Base-by-base conservation (phyloP, 2,329 filamentous ascomycete species). In the Chalara sp. region DNA sequence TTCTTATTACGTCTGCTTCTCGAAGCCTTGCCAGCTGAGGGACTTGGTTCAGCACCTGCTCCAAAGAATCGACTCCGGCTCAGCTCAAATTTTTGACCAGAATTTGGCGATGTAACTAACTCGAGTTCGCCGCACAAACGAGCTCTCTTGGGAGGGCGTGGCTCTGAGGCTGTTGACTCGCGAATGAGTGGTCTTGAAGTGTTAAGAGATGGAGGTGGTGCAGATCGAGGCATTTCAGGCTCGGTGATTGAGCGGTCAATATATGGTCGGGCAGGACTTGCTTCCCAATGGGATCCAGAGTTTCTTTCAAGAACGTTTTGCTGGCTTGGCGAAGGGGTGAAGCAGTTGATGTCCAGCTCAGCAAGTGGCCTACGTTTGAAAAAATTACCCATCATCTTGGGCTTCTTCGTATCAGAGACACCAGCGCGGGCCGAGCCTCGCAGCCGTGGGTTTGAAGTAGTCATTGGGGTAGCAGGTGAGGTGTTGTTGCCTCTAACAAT, bases 301-400 rank as follows among this genome's bases (percentile, higher is more conserved):
- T 83, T 76, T 41, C 75, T 70, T 53, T 78, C 70, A 29, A 86
- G 66, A 8, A 83, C 65, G 30, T 72, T 71, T 63, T 81, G 79
- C 61, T 86, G 83, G 58, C 76, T 83, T 21, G 81, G 81, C 6
- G 83, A 85, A 28, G 79, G 80, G 1, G 79, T 83, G 61, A 87
- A 81, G 53, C 71, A 76, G 61, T 87, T 87, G 0, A 81, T 79
- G 62, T 86, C 81, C 28, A 87, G 68, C 62, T 87, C 84, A 21
- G 79, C 81, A 51, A 87, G 70, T 8, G 84, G 83, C 33, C 72
- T 76, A 4, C 84, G 76, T 59, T 75, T 80, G 6, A 79, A 71
- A 66, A 84, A 87, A 2, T 75, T 72, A 47, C 79, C 76, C 50
- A 87, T 85, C 2, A 81, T 70, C 57, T 78, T 80, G 41, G 71